phyloP scores from a whole-genome alignment of 2,329 filamentous ascomycete genomes.

The Podosphaera xanthii region DNA sequence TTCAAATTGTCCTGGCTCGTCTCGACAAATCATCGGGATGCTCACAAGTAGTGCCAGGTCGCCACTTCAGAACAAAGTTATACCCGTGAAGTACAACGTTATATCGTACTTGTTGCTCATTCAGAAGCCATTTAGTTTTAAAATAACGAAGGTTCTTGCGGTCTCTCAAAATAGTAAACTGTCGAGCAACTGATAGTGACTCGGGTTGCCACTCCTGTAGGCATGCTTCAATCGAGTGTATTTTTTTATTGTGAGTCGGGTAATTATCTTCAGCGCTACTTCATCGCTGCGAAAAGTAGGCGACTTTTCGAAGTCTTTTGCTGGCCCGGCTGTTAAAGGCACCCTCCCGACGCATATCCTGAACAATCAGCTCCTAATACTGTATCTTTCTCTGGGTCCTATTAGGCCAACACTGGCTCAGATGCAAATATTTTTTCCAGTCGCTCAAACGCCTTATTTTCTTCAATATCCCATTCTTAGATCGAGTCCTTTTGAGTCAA shows the following conservation, averaged over 20 bases:
- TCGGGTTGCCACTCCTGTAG: background rate
- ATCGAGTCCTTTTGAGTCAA: background rate
- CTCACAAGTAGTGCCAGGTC: no score
- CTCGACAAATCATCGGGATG: background rate
- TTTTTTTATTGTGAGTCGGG: background rate
- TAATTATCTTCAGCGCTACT: background rate
- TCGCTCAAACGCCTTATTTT: background rate
- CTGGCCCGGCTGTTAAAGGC: no score
- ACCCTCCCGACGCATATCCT: background rate
- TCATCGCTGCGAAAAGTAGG: no score
- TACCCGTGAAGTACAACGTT: no score
- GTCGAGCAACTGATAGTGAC: background rate
- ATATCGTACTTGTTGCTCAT: background rate
- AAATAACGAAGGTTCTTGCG: background rate
- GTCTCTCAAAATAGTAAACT: background rate
- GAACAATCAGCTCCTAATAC: no score
- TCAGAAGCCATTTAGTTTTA: background rate
- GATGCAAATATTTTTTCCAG: background rate
- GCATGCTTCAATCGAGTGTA: background rate
- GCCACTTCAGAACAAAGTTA: no score
- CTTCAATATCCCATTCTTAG: background rate
- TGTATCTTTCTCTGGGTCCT: no score
- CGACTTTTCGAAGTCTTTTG: no score
- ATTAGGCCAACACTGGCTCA: no score
- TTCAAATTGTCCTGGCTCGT: no score